A percentile compares a stretch with the other conserved stretches of the same genome.
These are phyloP conservation scores for Spinacia oleracea DNA, from an alignment of 179 eudicot species.

Conservation along the genomic window DNA sequence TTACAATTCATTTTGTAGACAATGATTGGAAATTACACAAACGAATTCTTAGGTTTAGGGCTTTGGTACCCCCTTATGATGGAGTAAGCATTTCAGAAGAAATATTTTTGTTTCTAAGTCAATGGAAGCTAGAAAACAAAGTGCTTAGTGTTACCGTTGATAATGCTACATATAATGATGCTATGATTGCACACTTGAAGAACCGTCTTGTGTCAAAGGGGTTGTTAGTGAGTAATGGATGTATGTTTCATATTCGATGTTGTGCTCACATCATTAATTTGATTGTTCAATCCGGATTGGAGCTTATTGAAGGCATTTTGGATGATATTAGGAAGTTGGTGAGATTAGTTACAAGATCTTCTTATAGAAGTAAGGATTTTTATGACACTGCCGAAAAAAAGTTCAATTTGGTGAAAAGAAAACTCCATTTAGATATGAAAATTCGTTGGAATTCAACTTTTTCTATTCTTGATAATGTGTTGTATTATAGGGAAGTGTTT, in stretches of 20 bases:
- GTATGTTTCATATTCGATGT: background rate
- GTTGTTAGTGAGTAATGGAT: background rate
- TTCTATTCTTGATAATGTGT: too few species aligned
- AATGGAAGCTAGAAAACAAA: background rate
- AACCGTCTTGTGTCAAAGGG: background rate
- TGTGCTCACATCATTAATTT: background rate
- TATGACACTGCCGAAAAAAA: background rate
- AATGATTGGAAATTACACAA: background rate
- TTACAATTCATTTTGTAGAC: too few species aligned
- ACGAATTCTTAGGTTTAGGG: background rate
- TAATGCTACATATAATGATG: background rate
- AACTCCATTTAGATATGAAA: too few species aligned
- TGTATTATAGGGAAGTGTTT: too few species aligned
- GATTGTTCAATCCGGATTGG: background rate
- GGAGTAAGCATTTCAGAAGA: background rate
- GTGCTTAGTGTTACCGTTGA: background rate
- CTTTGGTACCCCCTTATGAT: background rate
- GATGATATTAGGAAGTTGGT: background rate
- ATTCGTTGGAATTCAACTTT: too few species aligned
- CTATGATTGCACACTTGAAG: background rate
- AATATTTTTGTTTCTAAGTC: background rate
- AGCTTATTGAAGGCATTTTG: background rate
- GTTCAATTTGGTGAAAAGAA: background rate
- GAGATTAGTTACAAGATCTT: background rate
- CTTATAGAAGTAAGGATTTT: background rate